These are phyloP conservation scores for Berberis thunbergii DNA, from an alignment of 164 flowering plant species.

Conservation along the genomic window DNA sequence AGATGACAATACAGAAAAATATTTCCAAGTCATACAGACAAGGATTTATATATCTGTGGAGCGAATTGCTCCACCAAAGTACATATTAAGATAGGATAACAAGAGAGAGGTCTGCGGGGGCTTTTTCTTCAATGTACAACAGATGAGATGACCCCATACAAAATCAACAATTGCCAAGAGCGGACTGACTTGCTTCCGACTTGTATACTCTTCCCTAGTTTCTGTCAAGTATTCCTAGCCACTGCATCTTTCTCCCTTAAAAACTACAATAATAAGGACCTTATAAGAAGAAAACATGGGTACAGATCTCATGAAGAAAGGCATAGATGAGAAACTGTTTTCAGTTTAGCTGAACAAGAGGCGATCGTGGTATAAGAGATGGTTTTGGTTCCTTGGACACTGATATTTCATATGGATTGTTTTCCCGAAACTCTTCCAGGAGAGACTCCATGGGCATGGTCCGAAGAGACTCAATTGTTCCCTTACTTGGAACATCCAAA, in stretches of 20 bases:
- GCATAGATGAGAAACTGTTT: neutral
- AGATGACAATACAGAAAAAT: too few relatives aligned
- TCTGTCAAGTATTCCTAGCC: neutral
- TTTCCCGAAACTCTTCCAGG: slow-evolving; percentile 72
- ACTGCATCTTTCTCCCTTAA: neutral
- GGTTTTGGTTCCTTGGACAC: slow-evolving; percentile 49
- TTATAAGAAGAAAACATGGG: slow-evolving; percentile 13
- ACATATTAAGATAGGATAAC: neutral
- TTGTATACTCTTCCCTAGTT: neutral
- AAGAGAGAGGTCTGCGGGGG: neutral
- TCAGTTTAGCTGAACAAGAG: slow-evolving; percentile 58
- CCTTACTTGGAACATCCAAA: slow-evolving; percentile 65
- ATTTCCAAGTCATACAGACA: too few relatives aligned
- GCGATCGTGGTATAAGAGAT: slow-evolving; percentile 68
- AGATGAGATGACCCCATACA: neutral
- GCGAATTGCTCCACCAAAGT: neutral
- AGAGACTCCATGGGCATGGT: slow-evolving; percentile 80
- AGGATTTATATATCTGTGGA: too few relatives aligned
- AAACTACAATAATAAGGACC: slow-evolving; percentile 9
- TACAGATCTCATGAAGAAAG: slow-evolving; percentile 2
- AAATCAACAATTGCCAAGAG: neutral
- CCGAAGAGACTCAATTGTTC: slow-evolving; percentile 59
- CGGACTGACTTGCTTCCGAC: neutral
- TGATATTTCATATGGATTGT: slow-evolving; percentile 50
- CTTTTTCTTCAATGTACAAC: slow-evolving; percentile 2